Conservation (phyloP, 2,329 filamentous ascomycete genomes). For the Fusarium multiceps region DNA sequence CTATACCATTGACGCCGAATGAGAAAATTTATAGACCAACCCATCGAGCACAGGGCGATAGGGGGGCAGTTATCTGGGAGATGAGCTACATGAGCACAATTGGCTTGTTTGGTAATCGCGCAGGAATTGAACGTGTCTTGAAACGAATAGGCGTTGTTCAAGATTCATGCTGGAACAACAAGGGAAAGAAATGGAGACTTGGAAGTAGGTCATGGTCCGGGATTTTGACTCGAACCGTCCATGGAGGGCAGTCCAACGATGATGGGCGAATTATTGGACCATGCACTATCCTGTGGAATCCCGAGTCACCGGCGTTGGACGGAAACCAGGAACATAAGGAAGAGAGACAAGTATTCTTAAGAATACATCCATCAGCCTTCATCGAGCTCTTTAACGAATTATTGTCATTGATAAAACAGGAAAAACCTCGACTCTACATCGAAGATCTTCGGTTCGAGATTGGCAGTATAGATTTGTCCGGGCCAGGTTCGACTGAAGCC, state of each 20-base stretch:
- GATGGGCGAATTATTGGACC: slow-evolving; percentile 72
- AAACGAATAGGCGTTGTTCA: slow-evolving; percentile 71
- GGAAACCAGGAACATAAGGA: slow-evolving; percentile 37
- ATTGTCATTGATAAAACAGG: slow-evolving; percentile 65
- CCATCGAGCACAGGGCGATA: slow-evolving; percentile 79
- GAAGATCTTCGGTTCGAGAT: slow-evolving; percentile 78
- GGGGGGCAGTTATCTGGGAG: slow-evolving; percentile 89
- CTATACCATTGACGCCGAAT: slow-evolving; percentile 84
- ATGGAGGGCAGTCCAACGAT: slow-evolving; percentile 51
- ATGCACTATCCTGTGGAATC: slow-evolving; percentile 80
- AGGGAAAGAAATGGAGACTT: slow-evolving; percentile 76
- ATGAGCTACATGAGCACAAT: slow-evolving; percentile 94
- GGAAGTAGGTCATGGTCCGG: slow-evolving; percentile 63
- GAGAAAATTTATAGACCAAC: slow-evolving; percentile 91
- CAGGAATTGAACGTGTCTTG: slow-evolving; percentile 74
- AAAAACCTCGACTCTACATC: slow-evolving; percentile 70
- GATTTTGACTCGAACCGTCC: slow-evolving; percentile 63
- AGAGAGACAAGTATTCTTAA: slow-evolving; percentile 69
- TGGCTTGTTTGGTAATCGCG: slow-evolving; percentile 74
- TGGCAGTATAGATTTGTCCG: slow-evolving; percentile 67
- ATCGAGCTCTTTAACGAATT: slow-evolving; percentile 74
- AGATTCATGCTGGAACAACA: slow-evolving; percentile 70
- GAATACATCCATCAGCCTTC: slow-evolving; percentile 86
- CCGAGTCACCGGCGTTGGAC: slow-evolving; percentile 49
- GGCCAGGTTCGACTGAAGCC: slow-evolving; percentile 81